phyloP scores from a whole-genome alignment of 768 basidiomycete species.

The Naganishia kalamii region DNA sequence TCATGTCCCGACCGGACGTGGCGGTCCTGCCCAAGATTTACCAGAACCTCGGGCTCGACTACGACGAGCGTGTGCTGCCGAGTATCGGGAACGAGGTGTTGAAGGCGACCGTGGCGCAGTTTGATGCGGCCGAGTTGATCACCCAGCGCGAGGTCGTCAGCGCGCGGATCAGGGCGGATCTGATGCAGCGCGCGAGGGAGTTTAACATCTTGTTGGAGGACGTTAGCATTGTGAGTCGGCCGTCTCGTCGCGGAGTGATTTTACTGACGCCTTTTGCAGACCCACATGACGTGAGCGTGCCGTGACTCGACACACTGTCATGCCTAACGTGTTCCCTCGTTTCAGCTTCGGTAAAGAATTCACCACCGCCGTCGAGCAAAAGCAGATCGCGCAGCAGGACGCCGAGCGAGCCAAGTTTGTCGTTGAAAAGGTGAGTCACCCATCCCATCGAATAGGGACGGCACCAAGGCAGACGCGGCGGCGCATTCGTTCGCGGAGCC shows the following conservation, averaged over 20 bases:
- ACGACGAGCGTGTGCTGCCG: constrained; percentile 94
- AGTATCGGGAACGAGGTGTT: constrained; percentile 97
- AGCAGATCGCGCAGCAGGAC: constrained; percentile 99
- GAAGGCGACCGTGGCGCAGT: constrained; percentile 96
- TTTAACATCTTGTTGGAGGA: constrained; percentile 94
- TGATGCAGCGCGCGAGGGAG: constrained; percentile 87
- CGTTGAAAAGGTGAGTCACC: constrained; percentile 76
- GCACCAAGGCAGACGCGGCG: no score
- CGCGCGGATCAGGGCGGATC: constrained; percentile 81
- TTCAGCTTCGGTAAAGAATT: constrained; percentile 47
- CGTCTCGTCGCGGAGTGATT: background rate
- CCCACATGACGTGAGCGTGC: constrained; percentile 49
- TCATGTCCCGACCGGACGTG: constrained; percentile 87
- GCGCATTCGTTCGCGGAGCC: background rate
- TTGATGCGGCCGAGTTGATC: constrained; percentile 63
- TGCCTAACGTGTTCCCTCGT: background rate
- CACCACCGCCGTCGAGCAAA: constrained; percentile 84
- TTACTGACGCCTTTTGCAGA: constrained; percentile 29
- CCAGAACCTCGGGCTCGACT: constrained; percentile 87
- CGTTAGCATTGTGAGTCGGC: constrained; percentile 67
- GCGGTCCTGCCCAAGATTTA: constrained; percentile 86
- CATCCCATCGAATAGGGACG: background rate
- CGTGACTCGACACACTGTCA: background rate
- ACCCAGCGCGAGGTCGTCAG: constrained; percentile 97
- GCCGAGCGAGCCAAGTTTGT: constrained; percentile 98